Evolutionary conservation across 2,329 filamentous ascomycete species (phyloP).

Genomic region (Thelonectria discophora): DNA sequence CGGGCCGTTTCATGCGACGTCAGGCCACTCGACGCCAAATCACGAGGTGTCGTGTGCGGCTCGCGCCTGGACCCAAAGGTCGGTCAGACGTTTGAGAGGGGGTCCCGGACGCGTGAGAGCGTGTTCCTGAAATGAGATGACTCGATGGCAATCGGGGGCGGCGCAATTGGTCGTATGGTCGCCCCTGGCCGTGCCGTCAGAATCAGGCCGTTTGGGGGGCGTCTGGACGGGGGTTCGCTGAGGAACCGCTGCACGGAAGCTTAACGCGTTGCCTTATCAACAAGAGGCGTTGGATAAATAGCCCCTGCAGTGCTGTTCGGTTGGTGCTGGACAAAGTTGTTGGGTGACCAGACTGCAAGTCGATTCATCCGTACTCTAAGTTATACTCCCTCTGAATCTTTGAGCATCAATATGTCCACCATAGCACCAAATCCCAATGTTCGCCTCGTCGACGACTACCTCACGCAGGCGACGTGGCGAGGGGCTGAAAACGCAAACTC

Average conservation of each 20-base stretch:
- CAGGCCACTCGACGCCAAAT: constrained; percentile 28
- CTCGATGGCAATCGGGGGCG: constrained; percentile 5
- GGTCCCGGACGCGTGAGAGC: constrained; percentile 18
- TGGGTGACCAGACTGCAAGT: background rate
- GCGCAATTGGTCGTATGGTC: background rate
- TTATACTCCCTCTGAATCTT: background rate
- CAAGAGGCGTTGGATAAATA: background rate
- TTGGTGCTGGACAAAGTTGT: background rate
- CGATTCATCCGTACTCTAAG: background rate
- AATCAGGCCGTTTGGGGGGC: constrained; percentile 17
- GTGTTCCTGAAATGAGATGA: constrained; percentile 25
- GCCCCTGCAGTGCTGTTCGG: background rate
- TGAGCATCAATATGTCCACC: constrained; percentile 20
- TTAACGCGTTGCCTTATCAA: constrained; percentile 10
- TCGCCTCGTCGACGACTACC: constrained; percentile 35
- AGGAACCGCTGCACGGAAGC: background rate
- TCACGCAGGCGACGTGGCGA: constrained; percentile 37
- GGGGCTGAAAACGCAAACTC: constrained; percentile 38
- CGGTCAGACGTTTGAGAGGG: constrained; percentile 10
- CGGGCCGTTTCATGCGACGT: constrained; percentile 19
- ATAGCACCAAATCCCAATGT: constrained; percentile 8
- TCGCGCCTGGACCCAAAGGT: constrained; percentile 21
- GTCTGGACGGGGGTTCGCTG: background rate
- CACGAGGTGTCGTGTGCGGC: constrained; percentile 36
- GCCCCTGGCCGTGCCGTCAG: constrained; percentile 11